Evolutionary conservation across 345 rosid genomes (phyloP), one percentile per base, ranked within the genome.

Genomic region (Hibiscus trionum): DNA sequence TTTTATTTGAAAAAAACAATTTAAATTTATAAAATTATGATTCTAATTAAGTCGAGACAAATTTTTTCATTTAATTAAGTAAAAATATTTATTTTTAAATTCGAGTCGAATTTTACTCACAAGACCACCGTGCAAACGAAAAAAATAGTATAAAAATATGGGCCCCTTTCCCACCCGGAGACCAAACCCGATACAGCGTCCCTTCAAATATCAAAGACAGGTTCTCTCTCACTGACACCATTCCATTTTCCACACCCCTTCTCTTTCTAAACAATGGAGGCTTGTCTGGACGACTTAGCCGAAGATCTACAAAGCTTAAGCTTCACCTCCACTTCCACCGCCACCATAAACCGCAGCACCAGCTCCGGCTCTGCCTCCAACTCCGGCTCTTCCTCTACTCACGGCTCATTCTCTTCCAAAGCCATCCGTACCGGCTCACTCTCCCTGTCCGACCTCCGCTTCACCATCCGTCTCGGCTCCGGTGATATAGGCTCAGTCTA

Each of bases 401-500:
- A 86, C 83, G 76, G 89, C 55, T 87, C 93, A 0, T 88, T 86
- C 86, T 84, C 91, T 52, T 66, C 88, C 15, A 84, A 84, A 69
- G 72, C 80, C 68, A 73, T 74, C 16, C 70, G 79, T 50, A 62
- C 84, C 21, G 70, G 82, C 74, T 73, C 86, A 29, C 87, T 85
- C 63, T 83, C 96, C 27, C 86, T 93, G 39, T 71, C 95, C 79
- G 98, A 91, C 86, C 83, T 93, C 75, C 78, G 88, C 26, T 89
- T 93, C 82, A 82, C 88, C 72, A 84, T 82, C 80, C 96, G 94
- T 21, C 89, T 93, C 17, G 98, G 98, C 61, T 84, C 97, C 71
- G 98, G 98, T 39, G 98, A 93, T 79, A 93, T 93, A 84, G 97
- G 97, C 69, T 91, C 94, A 33, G 98, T 93, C 66, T 93, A 87